A percentile compares a stretch with the other conserved stretches of the same genome.
These are phyloP conservation scores for Pleodorina starrii DNA, from an alignment of 139 green algal species.

Conservation along the genomic window DNA sequence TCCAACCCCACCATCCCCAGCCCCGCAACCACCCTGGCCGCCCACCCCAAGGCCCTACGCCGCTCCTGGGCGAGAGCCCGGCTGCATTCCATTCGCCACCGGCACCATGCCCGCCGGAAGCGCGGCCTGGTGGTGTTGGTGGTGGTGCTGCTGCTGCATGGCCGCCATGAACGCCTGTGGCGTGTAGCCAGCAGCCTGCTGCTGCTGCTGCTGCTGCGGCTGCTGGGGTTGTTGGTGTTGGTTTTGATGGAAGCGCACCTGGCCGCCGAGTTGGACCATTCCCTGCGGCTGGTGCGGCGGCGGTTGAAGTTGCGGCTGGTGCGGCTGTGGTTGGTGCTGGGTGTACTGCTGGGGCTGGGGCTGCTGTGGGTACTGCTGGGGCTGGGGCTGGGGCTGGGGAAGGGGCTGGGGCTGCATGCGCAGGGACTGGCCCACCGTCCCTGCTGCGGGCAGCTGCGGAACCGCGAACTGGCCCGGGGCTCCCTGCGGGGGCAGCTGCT, in stretches of 20 bases:
- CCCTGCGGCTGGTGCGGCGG: no score
- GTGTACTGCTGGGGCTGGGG: not conserved
- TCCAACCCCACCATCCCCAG: no score
- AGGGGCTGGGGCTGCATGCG: not conserved
- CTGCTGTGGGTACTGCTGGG: not conserved
- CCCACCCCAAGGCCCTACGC: no score
- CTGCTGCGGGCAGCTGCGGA: not conserved
- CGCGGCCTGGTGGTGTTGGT: not conserved
- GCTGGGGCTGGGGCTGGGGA: not conserved
- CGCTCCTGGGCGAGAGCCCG: no score
- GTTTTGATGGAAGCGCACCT: no score
- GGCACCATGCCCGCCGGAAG: slow-evolving; percentile 1
- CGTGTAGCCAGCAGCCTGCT: not conserved
- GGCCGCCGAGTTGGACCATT: no score
- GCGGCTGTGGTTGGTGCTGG: not conserved
- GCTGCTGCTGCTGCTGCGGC: not conserved
- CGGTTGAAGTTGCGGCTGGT: not conserved
- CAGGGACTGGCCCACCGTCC: not conserved
- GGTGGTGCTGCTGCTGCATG: no score
- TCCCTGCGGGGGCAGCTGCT: not conserved
- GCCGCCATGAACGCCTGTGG: not conserved
- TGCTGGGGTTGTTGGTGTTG: no score
- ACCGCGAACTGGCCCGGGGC: not conserved
- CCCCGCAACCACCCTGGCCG: no score
- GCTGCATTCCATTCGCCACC: not conserved